phyloP scores from a whole-genome alignment of 1,139 yeast species.

The Fermentozyma sake region DNA sequence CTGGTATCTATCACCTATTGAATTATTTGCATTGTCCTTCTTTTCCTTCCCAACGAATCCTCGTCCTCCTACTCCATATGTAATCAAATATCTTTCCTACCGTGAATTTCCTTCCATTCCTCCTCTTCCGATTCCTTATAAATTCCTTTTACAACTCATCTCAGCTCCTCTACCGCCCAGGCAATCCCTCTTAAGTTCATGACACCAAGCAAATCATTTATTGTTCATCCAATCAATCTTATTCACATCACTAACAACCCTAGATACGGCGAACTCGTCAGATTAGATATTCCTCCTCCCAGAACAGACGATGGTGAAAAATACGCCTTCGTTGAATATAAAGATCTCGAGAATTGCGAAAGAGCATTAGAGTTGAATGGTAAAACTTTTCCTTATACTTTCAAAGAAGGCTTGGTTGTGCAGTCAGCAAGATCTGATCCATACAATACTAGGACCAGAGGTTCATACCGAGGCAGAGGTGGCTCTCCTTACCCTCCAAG shows the following conservation, averaged over 20 bases:
- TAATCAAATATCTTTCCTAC: no score
- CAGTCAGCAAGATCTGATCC: constrained; percentile 60
- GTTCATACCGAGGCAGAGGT: constrained; percentile 19
- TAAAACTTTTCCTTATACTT: constrained; percentile 37
- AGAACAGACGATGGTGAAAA: constrained; percentile 59
- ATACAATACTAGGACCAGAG: constrained; percentile 32
- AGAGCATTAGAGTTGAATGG: constrained; percentile 54
- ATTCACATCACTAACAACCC: constrained; percentile 14
- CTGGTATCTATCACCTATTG: no score
- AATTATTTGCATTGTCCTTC: constrained; percentile 5
- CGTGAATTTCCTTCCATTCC: no score
- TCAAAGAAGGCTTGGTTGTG: constrained; percentile 41
- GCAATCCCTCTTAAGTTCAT: no score
- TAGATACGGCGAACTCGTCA: constrained; percentile 59
- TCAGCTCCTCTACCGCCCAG: not conserved
- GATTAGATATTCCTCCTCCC: constrained; percentile 71
- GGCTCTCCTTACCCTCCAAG: constrained; percentile 9
- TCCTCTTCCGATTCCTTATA: constrained; percentile 6
- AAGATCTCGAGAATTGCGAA: constrained; percentile 56
- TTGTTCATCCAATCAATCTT: no score
- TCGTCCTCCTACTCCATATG: constrained; percentile 7
- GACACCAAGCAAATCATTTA: no score
- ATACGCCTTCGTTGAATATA: constrained; percentile 71
- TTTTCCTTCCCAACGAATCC: constrained; percentile 6
- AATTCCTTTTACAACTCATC: constrained; percentile 1